phyloP scores from a whole-genome alignment of 1,284 basidiomycete genomes.

The Porphyrellus sp. region DNA sequence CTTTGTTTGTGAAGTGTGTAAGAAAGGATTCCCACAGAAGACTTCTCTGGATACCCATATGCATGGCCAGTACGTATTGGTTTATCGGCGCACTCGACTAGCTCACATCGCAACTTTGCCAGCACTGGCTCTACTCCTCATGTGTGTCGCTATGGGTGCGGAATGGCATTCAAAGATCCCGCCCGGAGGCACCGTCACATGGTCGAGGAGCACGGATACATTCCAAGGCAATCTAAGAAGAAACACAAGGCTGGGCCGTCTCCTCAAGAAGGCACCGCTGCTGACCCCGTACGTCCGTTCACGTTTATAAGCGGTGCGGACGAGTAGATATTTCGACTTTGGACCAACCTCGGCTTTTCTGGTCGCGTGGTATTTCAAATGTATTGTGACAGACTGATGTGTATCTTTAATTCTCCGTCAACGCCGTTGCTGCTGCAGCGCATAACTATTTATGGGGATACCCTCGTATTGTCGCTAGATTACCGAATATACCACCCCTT shows the following conservation, averaged over 20 bases:
- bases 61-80: conserved; percentile 53
- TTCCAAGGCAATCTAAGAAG: conserved; percentile 46
- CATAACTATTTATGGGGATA: conserved; percentile 25
- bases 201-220: conserved; percentile 50
- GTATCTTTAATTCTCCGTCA: conserved; percentile 30
- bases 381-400: conserved; percentile 24
- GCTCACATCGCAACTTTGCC: conserved; percentile 11
- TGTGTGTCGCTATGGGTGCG: conserved; percentile 51
- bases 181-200: conserved; percentile 61
- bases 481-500: conserved; percentile 18
- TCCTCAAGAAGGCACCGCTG: conserved; percentile 22
- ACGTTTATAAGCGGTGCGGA: conserved; percentile 32
- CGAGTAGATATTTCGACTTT: conserved; percentile 19
- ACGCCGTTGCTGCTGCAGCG: conserved; percentile 10
- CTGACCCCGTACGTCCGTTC: conserved; percentile 37
- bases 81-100: conserved; percentile 3
- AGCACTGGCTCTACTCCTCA: conserved; percentile 58
- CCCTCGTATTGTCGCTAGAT: conserved; percentile 14
- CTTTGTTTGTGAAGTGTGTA: conserved; percentile 53
- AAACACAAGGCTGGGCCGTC: conserved; percentile 37
- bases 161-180: conserved; percentile 56
- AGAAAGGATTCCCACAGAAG: conserved; percentile 57
- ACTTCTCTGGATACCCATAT: conserved; percentile 59
- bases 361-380: conserved; percentile 21
- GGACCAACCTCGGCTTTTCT: conserved; percentile 4